Evolutionary conservation across 2,329 filamentous ascomycete species (phyloP), one percentile per base, ranked within the genome.

Genomic region (Epichloe elymi): DNA sequence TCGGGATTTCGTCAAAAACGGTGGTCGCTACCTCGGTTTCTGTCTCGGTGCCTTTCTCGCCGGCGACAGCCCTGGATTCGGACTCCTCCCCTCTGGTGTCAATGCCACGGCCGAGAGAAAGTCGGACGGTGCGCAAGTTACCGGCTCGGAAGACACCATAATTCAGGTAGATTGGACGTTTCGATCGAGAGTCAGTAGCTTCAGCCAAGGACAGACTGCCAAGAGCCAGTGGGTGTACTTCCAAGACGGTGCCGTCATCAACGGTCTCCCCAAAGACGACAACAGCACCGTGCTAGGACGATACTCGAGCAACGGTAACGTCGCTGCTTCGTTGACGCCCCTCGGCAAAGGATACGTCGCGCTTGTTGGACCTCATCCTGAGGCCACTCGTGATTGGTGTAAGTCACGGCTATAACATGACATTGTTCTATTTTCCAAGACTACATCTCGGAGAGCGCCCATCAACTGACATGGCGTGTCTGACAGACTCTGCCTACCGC

Each of bases 31-130:
- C 44, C 42, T 62, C 8, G 60, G 59, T 35, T 59, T 62, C 46
- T 62, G 60, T 35, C 57, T 62, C 19, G 60, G 60, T 5, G 59
- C 60, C 17, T 62, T 58, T 44, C 53, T 61, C 8, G 60, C 60
- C n/a, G 59, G 58, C 30, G 20, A 50, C 30, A 43, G 50, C 1
- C 57, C 59, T 1, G 60, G 59, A 1, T 58, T 60, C 30, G 53
- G 43, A 6, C 50, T 62, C 7, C 51, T 62, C 35, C 2, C 35
- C 2, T 10, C 12, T 0, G 58, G 55, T 0, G 45, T 45, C 4
- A 49, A 57, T 7, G 44, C 51, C 0, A 43, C 47, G 8, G 15
- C 52, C 7, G 59, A 61, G 44, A 51, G 41, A 3, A 33, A 45
- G 3, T 44, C 56, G 35, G 5, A 40, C 11, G 40, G 47, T 7